Evolutionary conservation across 2,329 filamentous ascomycete species (phyloP).

Genomic region (Boeremia exigua): DNA sequence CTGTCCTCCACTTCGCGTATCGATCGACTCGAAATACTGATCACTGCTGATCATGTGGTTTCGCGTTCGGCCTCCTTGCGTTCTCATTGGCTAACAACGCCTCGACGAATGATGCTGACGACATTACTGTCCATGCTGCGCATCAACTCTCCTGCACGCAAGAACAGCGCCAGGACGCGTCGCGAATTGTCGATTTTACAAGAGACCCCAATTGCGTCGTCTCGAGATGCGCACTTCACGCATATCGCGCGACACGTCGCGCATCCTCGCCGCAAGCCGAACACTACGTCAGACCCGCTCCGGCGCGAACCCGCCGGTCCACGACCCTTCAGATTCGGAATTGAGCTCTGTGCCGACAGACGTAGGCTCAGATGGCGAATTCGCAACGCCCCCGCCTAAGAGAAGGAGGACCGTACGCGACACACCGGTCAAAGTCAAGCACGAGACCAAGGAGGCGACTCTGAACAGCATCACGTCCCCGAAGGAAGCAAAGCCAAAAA

Average conservation of each 20-base stretch:
- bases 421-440: constrained; percentile 43
- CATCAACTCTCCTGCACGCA: neutral
- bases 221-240: constrained; percentile 46
- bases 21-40: too few species aligned
- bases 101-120: constrained; percentile 7
- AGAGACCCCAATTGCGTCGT: neutral
- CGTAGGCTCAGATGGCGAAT: constrained; percentile 31
- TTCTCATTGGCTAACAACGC: constrained; percentile 2
- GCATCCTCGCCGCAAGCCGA: constrained; percentile 39
- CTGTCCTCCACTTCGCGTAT: too few species aligned
- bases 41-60: constrained; percentile 12
- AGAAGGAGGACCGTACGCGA: constrained; percentile 54
- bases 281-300: constrained; percentile 43
- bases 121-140: constrained; percentile 9
- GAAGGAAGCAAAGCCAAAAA: constrained; percentile 35
- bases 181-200: neutral
- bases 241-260: constrained; percentile 46
- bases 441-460: constrained; percentile 23
- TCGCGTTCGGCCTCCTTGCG: constrained; percentile 7
- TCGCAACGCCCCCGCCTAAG: constrained; percentile 45
- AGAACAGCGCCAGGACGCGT: neutral
- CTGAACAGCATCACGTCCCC: constrained; percentile 31
- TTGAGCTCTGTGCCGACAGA: constrained; percentile 40
- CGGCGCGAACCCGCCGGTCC: constrained; percentile 28
- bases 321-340: constrained; percentile 39